Evolutionary conservation across 2,329 filamentous ascomycete genomes (phyloP).

Genomic region (Tolypocladium ophioglossoides): DNA sequence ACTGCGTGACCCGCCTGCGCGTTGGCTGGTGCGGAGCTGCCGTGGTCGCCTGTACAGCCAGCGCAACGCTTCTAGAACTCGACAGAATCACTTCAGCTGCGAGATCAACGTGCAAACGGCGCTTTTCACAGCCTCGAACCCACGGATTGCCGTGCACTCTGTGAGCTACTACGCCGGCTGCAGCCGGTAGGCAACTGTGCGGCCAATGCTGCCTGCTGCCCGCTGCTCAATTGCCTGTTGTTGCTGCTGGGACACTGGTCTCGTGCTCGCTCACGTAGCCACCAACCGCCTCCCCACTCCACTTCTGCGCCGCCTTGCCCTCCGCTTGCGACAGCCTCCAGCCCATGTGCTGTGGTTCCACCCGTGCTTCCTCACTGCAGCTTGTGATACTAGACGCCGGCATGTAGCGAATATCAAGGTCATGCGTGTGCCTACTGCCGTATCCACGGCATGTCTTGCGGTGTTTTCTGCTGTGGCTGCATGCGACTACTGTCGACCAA

Average conservation of each 20-base stretch:
- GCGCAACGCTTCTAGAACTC: slow-evolving; percentile 15
- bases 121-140: neutral
- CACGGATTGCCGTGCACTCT: neutral
- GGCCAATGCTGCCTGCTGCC: neutral
- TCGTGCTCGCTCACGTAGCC: neutral
- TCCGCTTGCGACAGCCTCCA: neutral
- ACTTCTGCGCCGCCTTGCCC: neutral
- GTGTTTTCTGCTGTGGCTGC: neutral
- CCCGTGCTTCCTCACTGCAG: neutral
- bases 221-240: neutral
- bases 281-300: neutral
- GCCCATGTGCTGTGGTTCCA: neutral
- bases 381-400: neutral
- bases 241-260: neutral
- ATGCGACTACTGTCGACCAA: neutral
- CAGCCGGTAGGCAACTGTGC: neutral
- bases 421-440: neutral
- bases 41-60: neutral
- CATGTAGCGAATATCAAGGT: neutral
- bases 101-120: no score
- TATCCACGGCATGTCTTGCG: neutral
- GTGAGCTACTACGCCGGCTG: neutral
- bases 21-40: neutral
- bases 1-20: neutral
- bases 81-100: slow-evolving; percentile 10